Base-by-base conservation (phyloP, 495 filamentous ascomycete genomes). In the Podospora anserina region DNA sequence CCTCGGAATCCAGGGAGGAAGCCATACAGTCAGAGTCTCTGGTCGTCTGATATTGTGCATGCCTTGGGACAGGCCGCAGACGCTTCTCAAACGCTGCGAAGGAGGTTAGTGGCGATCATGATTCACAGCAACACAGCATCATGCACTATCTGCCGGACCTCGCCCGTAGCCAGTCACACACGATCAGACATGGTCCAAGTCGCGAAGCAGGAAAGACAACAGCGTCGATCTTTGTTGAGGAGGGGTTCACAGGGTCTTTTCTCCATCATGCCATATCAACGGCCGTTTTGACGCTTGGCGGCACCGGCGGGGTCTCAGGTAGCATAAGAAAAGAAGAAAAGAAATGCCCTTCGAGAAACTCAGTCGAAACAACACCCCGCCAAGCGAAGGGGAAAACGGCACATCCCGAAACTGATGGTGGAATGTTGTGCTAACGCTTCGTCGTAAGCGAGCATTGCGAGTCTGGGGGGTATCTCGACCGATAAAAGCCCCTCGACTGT, bases 371-470 rank as follows among this genome's bases (percentile, higher is more conserved):
- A 64, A 53, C 54, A 44, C 11, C 34, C 27, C 61, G 34, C 61
- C 61, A 69, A 65, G 67, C 67, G 67, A 69, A 59, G 18, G 61
- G 32, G 32, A 49, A n/a, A 63, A 28, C 61, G 61, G 61, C 61
- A 63, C 16, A 63, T 63, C 34, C 61, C 61, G 61, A 63, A 63
- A 63, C 61, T 32, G 19, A 28, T 3, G 34, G 30, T 58, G 55
- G 55, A 58, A 58, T 58, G 55, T 13, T 58, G 23, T 58, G 39
- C 39, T 16, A 49, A 49, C 39, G 39, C 39, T 49, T 49, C 39
- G 39, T 49, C 39, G 5, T 49, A 49, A 49, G 39, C 39, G 39
- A 49, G 39, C 13, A 49, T 49, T 49, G 39, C 39, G 30, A 32
- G 30, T 32, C 7, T 32, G 30, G 30, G 30, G 30, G 30, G 3